Conservation (phyloP, 768 basidiomycete species). For the Cubamyces sp. region DNA sequence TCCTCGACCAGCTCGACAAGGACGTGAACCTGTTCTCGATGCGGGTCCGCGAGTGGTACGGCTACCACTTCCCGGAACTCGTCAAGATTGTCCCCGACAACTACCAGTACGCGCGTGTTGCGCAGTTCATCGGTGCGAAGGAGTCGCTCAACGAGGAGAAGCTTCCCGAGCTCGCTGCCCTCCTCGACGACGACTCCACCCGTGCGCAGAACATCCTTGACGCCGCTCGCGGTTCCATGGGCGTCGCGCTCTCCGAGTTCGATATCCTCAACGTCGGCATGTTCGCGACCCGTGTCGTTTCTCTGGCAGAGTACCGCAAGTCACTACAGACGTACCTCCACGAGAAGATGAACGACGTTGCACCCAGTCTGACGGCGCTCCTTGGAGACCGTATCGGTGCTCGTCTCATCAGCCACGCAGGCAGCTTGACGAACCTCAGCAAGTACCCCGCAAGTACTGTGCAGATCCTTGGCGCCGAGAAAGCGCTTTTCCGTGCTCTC, state of each 20-base stretch:
- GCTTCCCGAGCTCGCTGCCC: constrained; percentile 73
- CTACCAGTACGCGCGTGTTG: constrained; percentile 87
- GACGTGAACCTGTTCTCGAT: constrained; percentile 99
- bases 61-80: constrained; percentile 98
- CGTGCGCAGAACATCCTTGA: constrained; percentile 94
- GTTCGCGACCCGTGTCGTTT: constrained; percentile 89
- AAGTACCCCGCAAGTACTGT: constrained; percentile 99
- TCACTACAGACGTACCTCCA: constrained; percentile 83
- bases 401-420: constrained; percentile 92
- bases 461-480: constrained; percentile 97
- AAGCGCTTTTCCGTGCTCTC: constrained; percentile 94
- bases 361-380: constrained; percentile 88
- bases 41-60: constrained; percentile 99
- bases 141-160: constrained; percentile 77
- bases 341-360: constrained; percentile 98
- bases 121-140: constrained; percentile 89
- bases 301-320: constrained; percentile 93
- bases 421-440: constrained; percentile 93
- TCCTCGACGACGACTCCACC: constrained; percentile 84
- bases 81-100: constrained; percentile 93
- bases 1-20: constrained; percentile 98
- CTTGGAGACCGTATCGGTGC: constrained; percentile 93
- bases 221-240: constrained; percentile 94
- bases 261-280: constrained; percentile 95
- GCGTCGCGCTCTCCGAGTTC: constrained; percentile 85